Evolutionary conservation across 2,329 filamentous ascomycete genomes (phyloP).

Genomic region (Teratosphaeria pseudoeucalypti): DNA sequence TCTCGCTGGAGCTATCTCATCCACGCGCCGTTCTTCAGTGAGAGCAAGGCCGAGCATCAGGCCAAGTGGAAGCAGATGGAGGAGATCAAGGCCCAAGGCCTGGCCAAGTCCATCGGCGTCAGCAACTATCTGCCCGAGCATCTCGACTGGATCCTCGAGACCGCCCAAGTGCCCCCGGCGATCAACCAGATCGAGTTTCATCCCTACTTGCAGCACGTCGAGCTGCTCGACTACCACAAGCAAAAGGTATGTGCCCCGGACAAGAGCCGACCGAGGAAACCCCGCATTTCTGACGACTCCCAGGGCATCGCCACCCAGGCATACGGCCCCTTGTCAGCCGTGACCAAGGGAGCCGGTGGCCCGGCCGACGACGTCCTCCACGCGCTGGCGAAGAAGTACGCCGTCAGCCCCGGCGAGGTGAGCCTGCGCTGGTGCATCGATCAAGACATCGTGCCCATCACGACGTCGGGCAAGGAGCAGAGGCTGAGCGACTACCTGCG

Average conservation of each 20-base stretch:
- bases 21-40: conserved; percentile 49
- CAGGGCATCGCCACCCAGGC: conserved; percentile 39
- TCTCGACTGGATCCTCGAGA: conserved; percentile 43
- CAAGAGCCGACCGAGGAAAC: not conserved
- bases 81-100: conserved; percentile 44
- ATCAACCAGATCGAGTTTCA: conserved; percentile 62
- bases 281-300: not conserved
- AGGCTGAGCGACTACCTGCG: conserved; percentile 48
- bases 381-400: conserved; percentile 49
- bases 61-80: conserved; percentile 52
- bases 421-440: conserved; percentile 51
- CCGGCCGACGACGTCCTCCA: conserved; percentile 45
- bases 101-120: conserved; percentile 52
- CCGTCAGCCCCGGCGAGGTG: conserved; percentile 47
- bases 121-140: conserved; percentile 50
- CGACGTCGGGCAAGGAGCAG: conserved; percentile 51
- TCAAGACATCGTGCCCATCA: conserved; percentile 48
- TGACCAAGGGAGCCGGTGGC: conserved; percentile 45
- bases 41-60: conserved; percentile 45
- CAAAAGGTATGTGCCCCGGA: conserved; percentile 13
- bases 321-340: conserved; percentile 39
- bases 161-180: conserved; percentile 46
- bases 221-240: conserved; percentile 46
- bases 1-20: conserved; percentile 46
- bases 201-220: conserved; percentile 54